These are phyloP conservation scores for Trametes punicea DNA, from an alignment of 768 basidiomycete genomes.

Conservation along the genomic window DNA sequence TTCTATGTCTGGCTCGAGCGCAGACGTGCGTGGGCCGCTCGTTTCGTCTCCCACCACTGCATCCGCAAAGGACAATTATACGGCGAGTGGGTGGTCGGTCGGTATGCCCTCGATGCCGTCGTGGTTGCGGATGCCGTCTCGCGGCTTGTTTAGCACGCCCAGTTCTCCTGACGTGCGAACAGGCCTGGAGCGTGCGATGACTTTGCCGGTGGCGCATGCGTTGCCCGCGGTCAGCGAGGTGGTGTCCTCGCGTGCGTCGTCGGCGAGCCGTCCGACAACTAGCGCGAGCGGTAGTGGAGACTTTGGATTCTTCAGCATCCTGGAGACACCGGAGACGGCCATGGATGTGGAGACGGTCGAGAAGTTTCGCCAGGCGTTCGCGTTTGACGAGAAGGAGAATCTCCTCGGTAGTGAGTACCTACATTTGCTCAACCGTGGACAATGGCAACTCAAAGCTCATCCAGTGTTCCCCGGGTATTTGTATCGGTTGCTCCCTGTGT, in stretches of 20 bases:
- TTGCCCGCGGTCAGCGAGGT: slow-evolving; percentile 53
- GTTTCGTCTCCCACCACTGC: slow-evolving; percentile 28
- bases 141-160: slow-evolving; percentile 24
- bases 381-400: slow-evolving; percentile 83
- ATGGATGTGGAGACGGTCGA: slow-evolving; percentile 63
- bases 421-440: background rate
- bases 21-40: slow-evolving; percentile 43
- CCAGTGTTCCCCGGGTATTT: slow-evolving; percentile 90
- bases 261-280: slow-evolving; percentile 21
- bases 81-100: slow-evolving; percentile 62
- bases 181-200: slow-evolving; percentile 20
- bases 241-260: slow-evolving; percentile 43
- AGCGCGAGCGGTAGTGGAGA: slow-evolving; percentile 39
- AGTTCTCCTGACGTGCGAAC: slow-evolving; percentile 5
- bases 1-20: slow-evolving; percentile 46
- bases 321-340: slow-evolving; percentile 66
- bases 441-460: background rate
- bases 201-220: slow-evolving; percentile 26
- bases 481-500: slow-evolving; percentile 85
- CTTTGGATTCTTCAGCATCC: slow-evolving; percentile 69
- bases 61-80: too few species aligned
- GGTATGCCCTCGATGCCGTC: slow-evolving; percentile 28
- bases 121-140: slow-evolving; percentile 19
- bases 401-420: slow-evolving; percentile 83
- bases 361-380: slow-evolving; percentile 80